phyloP scores from a whole-genome alignment of 768 basidiomycete genomes.

The Scleroderma bovista region DNA sequence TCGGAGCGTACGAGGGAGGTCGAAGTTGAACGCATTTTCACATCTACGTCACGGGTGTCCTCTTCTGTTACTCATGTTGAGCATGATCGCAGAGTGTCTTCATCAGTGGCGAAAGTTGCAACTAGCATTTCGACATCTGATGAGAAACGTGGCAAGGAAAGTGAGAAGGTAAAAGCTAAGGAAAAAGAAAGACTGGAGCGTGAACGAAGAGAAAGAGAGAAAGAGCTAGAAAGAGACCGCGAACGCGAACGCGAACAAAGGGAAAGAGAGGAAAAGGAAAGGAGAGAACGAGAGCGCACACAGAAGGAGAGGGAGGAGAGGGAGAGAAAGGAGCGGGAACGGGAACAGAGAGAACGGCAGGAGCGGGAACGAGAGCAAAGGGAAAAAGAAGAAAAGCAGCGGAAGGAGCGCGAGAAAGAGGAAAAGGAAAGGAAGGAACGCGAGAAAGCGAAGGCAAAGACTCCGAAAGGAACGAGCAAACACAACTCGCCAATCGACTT shows the following conservation, averaged over 20 bases:
- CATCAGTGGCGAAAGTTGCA: constrained; percentile 27
- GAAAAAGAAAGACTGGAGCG: constrained; percentile 20
- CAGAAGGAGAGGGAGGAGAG: constrained; percentile 3
- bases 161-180: constrained; percentile 14
- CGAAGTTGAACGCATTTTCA: constrained; percentile 19
- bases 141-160: constrained; percentile 3
- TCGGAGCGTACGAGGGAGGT: constrained; percentile 20
- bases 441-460: constrained; percentile 7
- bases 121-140: constrained; percentile 20
- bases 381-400: constrained; percentile 12
- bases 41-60: constrained; percentile 22
- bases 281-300: constrained; percentile 5
- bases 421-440: constrained; percentile 19
- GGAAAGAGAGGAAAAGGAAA: constrained; percentile 9
- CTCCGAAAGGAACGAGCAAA: constrained; percentile 18
- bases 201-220: constrained; percentile 2
- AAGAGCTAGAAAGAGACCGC: constrained; percentile 8
- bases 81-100: constrained; percentile 21
- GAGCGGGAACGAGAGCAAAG: constrained; percentile 13
- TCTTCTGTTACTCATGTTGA: constrained; percentile 17
- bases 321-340: constrained; percentile 7
- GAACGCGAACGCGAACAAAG: constrained; percentile 6
- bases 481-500: constrained; percentile 27
- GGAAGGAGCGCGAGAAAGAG: constrained; percentile 15
- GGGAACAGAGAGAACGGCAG: constrained; percentile 1